phyloP scores from a whole-genome alignment of 305 asterid species.

The Rubia tinctorum region DNA sequence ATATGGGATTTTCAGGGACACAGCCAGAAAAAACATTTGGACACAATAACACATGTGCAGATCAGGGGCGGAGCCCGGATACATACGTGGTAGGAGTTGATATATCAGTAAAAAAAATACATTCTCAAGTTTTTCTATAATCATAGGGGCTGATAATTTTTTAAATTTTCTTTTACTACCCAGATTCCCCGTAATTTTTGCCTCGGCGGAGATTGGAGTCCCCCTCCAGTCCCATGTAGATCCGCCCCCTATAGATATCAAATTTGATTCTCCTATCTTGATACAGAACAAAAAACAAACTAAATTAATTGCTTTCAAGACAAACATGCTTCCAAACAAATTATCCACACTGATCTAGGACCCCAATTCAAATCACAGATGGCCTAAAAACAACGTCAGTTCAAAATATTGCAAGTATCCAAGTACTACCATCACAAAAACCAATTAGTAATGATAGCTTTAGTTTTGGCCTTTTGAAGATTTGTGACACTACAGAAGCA shows the following conservation, averaged over 20 bases:
- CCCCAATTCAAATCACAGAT: constrained; percentile 25
- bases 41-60: neutral
- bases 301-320: constrained; percentile 2
- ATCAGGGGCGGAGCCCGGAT: too few species aligned
- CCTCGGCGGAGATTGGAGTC: too few species aligned
- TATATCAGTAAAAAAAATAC: too few species aligned
- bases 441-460: constrained; percentile 39
- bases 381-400: constrained; percentile 28
- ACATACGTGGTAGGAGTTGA: too few species aligned
- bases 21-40: neutral
- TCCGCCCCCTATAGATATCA: too few species aligned
- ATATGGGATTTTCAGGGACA: neutral
- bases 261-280: neutral
- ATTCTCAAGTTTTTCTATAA: too few species aligned
- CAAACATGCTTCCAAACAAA: constrained; percentile 15
- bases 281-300: neutral
- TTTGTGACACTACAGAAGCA: constrained; percentile 8
- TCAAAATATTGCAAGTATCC: constrained; percentile 33
- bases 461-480: constrained; percentile 12
- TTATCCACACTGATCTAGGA: neutral
- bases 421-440: constrained; percentile 33
- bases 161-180: too few species aligned
- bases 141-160: too few species aligned
- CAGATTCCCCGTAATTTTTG: too few species aligned
- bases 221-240: too few species aligned